These are phyloP conservation scores for Pseudocercospora ulei DNA, from an alignment of 2,329 filamentous ascomycete species.

Conservation along the genomic window DNA sequence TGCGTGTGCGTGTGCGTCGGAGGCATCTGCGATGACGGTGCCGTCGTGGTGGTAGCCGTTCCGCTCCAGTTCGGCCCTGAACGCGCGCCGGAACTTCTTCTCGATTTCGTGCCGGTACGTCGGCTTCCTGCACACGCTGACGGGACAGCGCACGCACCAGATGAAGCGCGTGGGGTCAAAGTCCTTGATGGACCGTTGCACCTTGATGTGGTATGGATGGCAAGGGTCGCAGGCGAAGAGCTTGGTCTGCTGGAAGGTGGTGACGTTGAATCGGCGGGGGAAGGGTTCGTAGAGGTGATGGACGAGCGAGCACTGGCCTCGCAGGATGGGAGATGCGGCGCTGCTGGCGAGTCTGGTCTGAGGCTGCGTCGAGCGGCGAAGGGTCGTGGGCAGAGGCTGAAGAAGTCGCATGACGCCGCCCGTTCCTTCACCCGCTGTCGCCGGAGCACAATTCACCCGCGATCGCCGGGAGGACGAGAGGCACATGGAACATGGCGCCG, in stretches of 20 bases:
- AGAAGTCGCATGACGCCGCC: too few species aligned
- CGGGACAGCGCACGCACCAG: slow-evolving; percentile 39
- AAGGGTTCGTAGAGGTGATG: slow-evolving; percentile 20
- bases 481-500: too few species aligned
- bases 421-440: too few species aligned
- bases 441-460: too few species aligned
- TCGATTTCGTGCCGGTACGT: slow-evolving; percentile 42
- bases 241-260: slow-evolving; percentile 24
- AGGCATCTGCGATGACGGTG: slow-evolving; percentile 9
- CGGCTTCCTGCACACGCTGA: slow-evolving; percentile 34
- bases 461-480: too few species aligned
- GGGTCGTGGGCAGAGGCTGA: too few species aligned
- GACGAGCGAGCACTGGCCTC: slow-evolving; percentile 13
- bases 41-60: slow-evolving; percentile 40
- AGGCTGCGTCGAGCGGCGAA: too few species aligned
- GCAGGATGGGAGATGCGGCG: slow-evolving; percentile 5
- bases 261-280: slow-evolving; percentile 27
- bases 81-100: slow-evolving; percentile 40
- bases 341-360: slow-evolving; percentile 4
- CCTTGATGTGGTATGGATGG: slow-evolving; percentile 34
- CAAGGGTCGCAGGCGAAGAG: slow-evolving; percentile 22
- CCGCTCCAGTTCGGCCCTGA: slow-evolving; percentile 40
- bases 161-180: slow-evolving; percentile 39
- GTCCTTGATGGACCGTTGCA: slow-evolving; percentile 17
- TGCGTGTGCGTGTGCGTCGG: background rate